Evolutionary conservation across 352 stramenopile species (phyloP).

Genomic region (Pythium angustatum): DNA sequence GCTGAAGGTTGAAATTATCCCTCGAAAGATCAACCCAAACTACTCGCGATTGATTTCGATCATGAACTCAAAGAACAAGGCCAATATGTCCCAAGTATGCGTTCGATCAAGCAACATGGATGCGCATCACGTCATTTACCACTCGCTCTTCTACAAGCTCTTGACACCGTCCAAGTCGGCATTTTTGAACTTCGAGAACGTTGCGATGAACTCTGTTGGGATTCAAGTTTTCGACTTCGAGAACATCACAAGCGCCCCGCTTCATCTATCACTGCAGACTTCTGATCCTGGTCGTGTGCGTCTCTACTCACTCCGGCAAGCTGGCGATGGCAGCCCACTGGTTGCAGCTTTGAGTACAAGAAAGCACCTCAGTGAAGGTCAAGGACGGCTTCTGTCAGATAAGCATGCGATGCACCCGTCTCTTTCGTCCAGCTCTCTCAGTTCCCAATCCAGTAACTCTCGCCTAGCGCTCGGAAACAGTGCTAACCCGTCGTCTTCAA

Average conservation of each 20-base stretch:
- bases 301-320: constrained; percentile 64
- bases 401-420: constrained; percentile 20
- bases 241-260: constrained; percentile 84
- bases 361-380: constrained; percentile 12
- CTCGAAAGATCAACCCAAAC: constrained; percentile 88
- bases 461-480: constrained; percentile 7
- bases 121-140: constrained; percentile 89
- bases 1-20: constrained; percentile 90
- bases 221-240: constrained; percentile 89
- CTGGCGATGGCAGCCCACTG: constrained; percentile 13
- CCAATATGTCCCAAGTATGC: constrained; percentile 83
- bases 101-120: constrained; percentile 92
- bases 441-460: constrained; percentile 25
- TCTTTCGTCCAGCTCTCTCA: constrained; percentile 26
- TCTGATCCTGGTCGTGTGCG: constrained; percentile 71
- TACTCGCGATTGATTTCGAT: constrained; percentile 87
- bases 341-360: constrained; percentile 1
- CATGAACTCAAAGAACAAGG: constrained; percentile 88
- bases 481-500: constrained; percentile 4
- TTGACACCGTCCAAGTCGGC: constrained; percentile 81
- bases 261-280: constrained; percentile 79
- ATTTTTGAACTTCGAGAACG: constrained; percentile 88
- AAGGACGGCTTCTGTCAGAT: not conserved
- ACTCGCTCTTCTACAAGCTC: constrained; percentile 90
- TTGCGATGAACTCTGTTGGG: constrained; percentile 80